Base-by-base conservation (phyloP, 2,329 filamentous ascomycete species). In the Cladosporium sp. region DNA sequence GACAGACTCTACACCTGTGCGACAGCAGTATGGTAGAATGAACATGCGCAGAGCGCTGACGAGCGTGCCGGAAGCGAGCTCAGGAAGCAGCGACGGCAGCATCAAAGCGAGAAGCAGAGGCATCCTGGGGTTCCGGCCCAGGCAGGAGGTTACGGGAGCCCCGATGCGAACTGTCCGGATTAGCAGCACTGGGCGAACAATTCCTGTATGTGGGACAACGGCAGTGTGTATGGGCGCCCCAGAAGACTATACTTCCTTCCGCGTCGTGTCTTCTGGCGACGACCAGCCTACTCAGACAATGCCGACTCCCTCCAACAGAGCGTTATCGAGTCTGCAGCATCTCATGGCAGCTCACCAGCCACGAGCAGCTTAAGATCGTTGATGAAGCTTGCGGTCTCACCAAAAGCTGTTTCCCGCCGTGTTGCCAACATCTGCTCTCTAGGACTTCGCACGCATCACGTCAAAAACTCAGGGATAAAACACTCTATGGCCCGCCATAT, bases 41-140 rank as follows among this genome's bases (percentile, higher is more conserved):
- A 60, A 31, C 16, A 60, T 60, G 63, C 68, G 78, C 58, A 77
- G 78, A 55, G 79, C 79, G 8, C 71, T 83, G 63, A 80, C 80
- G 62, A 79, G 78, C 37, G 81, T 83, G 55, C 80, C 81, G 10
- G 81, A 83, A 72, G 80, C 76, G 6, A 81, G 79, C 69, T 81
- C 79, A 57, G 80, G 79, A n/a, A 81, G 80, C 66, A 76, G 74
- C 59, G 74, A 75, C 56, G 71, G 73, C 7, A 75, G 74, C 56
- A 60, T 67, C 3, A 69, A 68, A 66, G 71, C 68, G 37, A 68
- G 71, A 60, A 67, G 65, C 55, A 68, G 60, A 26, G 67, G 71
- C 29, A 67, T 73, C 10, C 69, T 73, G 65, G 67, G 67, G 64
- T 74, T 74, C 44, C 60, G 70, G 6, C 69, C 69, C 53, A 68